These are phyloP conservation scores for Arxiozyma bovina DNA, from an alignment of 1,139 yeast genomes.

Conservation along the genomic window DNA sequence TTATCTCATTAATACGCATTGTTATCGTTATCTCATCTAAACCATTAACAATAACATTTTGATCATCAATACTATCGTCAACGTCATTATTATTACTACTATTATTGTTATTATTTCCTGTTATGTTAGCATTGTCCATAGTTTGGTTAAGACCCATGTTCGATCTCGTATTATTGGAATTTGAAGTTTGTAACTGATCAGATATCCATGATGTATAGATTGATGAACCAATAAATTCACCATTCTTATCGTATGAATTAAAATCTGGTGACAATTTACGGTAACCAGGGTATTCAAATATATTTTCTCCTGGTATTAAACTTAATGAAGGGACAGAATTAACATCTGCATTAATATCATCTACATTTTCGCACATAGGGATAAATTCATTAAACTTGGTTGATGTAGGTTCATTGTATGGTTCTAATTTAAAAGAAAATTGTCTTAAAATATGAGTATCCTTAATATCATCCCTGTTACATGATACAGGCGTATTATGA, in stretches of 20 bases:
- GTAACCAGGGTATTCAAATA: constrained; percentile 29
- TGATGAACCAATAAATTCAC: constrained; percentile 29
- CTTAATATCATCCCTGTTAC: constrained; percentile 13
- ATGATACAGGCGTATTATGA: constrained; percentile 12
- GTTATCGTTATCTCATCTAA: neutral
- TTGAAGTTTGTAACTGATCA: constrained; percentile 1
- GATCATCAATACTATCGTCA: neutral
- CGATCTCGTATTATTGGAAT: neutral
- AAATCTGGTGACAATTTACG: constrained; percentile 23
- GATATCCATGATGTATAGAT: constrained; percentile 25
- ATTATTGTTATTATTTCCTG: neutral
- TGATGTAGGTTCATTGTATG: constrained; percentile 6
- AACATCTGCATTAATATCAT: constrained; percentile 16
- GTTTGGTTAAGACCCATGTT: neutral
- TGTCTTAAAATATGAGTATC: constrained; percentile 14
- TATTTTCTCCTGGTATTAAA: constrained; percentile 22
- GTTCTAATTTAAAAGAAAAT: constrained; percentile 20
- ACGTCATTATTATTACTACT: neutral
- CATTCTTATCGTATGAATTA: constrained; percentile 28
- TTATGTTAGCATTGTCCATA: neutral
- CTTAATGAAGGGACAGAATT: constrained; percentile 20
- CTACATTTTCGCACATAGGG: constrained; percentile 16
- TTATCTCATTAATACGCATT: neutral
- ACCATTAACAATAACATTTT: neutral
- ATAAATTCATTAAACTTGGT: constrained; percentile 9